These are phyloP conservation scores for Cajanus cajan DNA, from an alignment of 306 rosid genomes.

Conservation along the genomic window DNA sequence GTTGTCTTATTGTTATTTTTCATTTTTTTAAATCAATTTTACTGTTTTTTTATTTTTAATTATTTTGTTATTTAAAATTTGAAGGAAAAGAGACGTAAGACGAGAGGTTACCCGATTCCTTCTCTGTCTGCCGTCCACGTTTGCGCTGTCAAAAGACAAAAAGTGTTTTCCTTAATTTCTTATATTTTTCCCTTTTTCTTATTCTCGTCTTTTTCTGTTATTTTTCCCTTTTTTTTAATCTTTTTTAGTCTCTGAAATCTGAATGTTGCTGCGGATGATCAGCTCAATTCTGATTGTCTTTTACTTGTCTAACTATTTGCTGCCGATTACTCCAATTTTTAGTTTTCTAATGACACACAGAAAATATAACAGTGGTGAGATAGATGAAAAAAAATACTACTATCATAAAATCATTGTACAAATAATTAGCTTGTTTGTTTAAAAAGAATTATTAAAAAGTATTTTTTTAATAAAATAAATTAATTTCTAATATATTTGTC, in stretches of 20 bases:
- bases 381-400: no score
- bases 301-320: constrained; percentile 4
- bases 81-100: not conserved
- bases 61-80: not conserved
- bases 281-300: constrained; percentile 16
- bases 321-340: not conserved
- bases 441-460: no score
- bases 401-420: no score
- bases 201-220: not conserved
- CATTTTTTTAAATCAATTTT: not conserved
- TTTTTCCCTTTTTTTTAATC: not conserved
- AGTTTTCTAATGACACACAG: no score
- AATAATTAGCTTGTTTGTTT: no score
- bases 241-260: not conserved
- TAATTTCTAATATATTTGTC: no score
- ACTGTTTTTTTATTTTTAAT: not conserved
- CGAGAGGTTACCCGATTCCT: constrained; percentile 23
- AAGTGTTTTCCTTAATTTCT: not conserved
- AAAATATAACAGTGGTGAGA: no score
- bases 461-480: no score
- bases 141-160: constrained; percentile 39
- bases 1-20: not conserved
- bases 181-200: not conserved
- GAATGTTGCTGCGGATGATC: not conserved
- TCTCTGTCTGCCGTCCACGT: constrained; percentile 45